Conservation (phyloP, 306 rosid species). For the Quercus rubra region DNA sequence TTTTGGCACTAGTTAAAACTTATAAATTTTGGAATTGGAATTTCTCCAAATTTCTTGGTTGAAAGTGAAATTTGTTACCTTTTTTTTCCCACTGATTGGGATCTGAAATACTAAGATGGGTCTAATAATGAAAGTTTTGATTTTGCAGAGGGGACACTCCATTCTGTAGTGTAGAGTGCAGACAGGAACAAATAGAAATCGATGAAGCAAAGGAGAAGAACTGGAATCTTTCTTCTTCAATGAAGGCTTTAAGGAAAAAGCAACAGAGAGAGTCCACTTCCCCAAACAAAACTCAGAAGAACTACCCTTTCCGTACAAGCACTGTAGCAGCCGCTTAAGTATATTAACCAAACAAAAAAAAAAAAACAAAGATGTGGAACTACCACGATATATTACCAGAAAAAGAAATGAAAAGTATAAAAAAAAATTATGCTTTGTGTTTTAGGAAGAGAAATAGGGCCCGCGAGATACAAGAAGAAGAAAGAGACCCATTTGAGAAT, state of each 20-base stretch:
- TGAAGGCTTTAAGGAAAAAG: conserved; percentile 65
- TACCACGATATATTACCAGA: background rate
- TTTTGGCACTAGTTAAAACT: background rate
- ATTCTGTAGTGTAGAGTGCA: conserved; percentile 89
- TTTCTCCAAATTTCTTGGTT: background rate
- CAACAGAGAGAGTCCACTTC: conserved; percentile 65
- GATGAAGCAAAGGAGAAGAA: conserved; percentile 81
- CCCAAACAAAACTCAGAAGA: conserved; percentile 45
- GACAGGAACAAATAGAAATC: conserved; percentile 71
- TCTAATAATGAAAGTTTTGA: background rate
- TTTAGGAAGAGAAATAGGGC: background rate
- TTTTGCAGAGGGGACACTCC: conserved; percentile 87
- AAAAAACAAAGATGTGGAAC: background rate
- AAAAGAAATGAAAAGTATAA: background rate
- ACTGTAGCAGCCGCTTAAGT: conserved; percentile 79
- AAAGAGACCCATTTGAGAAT: conserved; percentile 18
- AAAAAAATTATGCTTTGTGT: background rate
- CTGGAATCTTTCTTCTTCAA: conserved; percentile 53
- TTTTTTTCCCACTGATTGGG: too few relatives aligned
- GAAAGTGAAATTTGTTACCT: background rate
- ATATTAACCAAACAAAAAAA: background rate
- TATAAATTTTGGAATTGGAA: too few relatives aligned
- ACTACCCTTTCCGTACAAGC: conserved; percentile 56
- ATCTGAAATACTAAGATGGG: too few relatives aligned
- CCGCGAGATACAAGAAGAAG: conserved; percentile 9